These are phyloP conservation scores for Galium porrigens DNA, from an alignment of 305 asterid species.

Conservation along the genomic window DNA sequence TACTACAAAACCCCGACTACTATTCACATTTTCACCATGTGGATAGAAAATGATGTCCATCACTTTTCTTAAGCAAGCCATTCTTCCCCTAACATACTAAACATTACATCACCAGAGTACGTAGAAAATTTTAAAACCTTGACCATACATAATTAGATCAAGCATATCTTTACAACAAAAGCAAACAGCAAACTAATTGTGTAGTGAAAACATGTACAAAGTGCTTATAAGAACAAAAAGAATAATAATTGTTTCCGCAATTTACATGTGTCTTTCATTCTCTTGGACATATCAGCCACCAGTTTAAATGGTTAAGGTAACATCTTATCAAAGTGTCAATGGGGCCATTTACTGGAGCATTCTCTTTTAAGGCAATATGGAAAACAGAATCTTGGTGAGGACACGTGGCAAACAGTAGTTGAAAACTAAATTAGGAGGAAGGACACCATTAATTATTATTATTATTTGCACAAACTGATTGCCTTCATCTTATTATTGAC, in stretches of 20 bases:
- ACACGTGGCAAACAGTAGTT: slow-evolving; percentile 1
- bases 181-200: neutral
- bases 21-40: neutral
- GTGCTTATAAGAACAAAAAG: neutral
- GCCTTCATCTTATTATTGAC: neutral
- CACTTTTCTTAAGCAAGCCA: neutral
- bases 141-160: neutral
- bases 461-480: slow-evolving; percentile 4
- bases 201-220: neutral
- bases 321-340: neutral
- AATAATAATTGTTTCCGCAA: neutral
- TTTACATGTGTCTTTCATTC: neutral
- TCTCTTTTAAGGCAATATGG: slow-evolving; percentile 6
- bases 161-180: neutral
- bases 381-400: neutral
- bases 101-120: neutral
- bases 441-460: neutral
- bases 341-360: neutral
- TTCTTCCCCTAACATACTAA: neutral
- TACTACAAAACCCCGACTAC: neutral
- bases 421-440: neutral
- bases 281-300: neutral
- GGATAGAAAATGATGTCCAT: neutral
- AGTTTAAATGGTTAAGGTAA: neutral
- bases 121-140: neutral